Evolutionary conservation across 805 yeast species (phyloP).

Genomic region (Cyberlindnera subsufficiens): DNA sequence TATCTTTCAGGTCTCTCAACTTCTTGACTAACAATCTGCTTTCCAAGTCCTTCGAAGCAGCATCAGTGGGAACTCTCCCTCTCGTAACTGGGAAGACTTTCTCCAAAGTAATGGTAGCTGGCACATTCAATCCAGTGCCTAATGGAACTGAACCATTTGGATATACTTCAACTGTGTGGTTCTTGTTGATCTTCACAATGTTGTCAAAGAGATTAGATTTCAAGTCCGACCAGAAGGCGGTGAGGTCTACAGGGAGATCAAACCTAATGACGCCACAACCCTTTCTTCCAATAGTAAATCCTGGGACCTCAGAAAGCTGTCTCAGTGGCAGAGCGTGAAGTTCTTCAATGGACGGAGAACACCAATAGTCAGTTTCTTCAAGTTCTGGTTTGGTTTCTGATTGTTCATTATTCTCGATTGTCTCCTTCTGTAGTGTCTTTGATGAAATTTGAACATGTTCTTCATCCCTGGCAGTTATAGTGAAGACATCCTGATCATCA

Average conservation of each 20-base stretch:
- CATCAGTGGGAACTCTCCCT: slow-evolving; percentile 17
- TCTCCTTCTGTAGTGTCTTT: slow-evolving; percentile 1
- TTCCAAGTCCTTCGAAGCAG: slow-evolving; percentile 31
- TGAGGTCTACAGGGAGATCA: slow-evolving; percentile 61
- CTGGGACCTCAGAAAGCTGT: slow-evolving; percentile 48
- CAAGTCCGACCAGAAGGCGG: slow-evolving; percentile 39
- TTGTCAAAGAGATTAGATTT: slow-evolving; percentile 32
- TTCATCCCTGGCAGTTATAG: not conserved
- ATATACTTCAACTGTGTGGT: slow-evolving; percentile 54
- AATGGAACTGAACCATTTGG: slow-evolving; percentile 58
- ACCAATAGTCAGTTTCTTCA: slow-evolving; percentile 52
- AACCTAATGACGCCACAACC: slow-evolving; percentile 67
- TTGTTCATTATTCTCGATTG: not conserved
- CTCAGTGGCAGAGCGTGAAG: slow-evolving; percentile 37
- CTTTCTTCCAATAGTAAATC: slow-evolving; percentile 63
- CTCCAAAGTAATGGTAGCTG: slow-evolving; percentile 67
- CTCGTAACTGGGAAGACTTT: slow-evolving; percentile 43
- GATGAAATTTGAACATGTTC: not conserved
- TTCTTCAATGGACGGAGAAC: slow-evolving; percentile 55
- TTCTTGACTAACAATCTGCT: slow-evolving; percentile 42
- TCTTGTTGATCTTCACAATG: slow-evolving; percentile 39
- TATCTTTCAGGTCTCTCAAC: slow-evolving; percentile 54
- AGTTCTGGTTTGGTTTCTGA: slow-evolving; percentile 1
- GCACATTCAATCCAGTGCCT: slow-evolving; percentile 70
- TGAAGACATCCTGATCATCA: slow-evolving; percentile 3